A percentile compares a stretch with the other conserved stretches of the same genome.
phyloP scores from a whole-genome alignment of 257 asterid species.

The Penstemon eatonii region DNA sequence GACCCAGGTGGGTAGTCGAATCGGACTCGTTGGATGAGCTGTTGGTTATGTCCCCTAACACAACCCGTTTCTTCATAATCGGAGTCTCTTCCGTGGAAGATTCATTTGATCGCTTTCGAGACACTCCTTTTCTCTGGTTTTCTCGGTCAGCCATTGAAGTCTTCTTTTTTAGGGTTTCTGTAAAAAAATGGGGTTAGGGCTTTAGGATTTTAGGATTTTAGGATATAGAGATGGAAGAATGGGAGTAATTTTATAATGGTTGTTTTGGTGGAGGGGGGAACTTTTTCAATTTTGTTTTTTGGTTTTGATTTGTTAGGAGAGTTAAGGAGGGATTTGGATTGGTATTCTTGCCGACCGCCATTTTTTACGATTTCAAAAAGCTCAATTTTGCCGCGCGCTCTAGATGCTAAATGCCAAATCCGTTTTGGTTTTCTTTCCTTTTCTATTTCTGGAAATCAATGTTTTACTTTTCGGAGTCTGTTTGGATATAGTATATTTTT shows the following conservation, averaged over 20 bases:
- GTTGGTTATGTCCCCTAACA: slow-evolving; percentile 69
- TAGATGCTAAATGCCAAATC: too few relatives aligned
- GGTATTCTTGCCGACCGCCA: slow-evolving; percentile 32
- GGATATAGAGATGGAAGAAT: background rate
- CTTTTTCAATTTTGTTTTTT: slow-evolving; percentile 1
- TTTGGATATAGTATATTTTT: too few relatives aligned
- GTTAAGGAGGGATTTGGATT: background rate
- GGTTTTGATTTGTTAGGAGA: slow-evolving; percentile 11
- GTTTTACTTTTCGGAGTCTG: too few relatives aligned
- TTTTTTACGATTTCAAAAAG: slow-evolving; percentile 34
- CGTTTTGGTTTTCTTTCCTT: too few relatives aligned
- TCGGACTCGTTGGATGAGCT: slow-evolving; percentile 19
- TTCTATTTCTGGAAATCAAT: too few relatives aligned
- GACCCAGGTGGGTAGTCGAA: slow-evolving; percentile 23
- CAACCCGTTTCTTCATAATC: slow-evolving; percentile 51
- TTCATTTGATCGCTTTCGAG: slow-evolving; percentile 48
- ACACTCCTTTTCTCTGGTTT: slow-evolving; percentile 26
- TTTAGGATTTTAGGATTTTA: slow-evolving; percentile 28
- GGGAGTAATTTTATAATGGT: slow-evolving; percentile 9
- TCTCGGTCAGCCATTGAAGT: slow-evolving; percentile 45
- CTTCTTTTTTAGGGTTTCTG: background rate
- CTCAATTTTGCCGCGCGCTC: slow-evolving; percentile 37
- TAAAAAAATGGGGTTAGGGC: slow-evolving; percentile 27
- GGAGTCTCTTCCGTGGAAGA: slow-evolving; percentile 30
- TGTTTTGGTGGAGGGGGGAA: slow-evolving; percentile 11